Evolutionary conservation across 108 stramenopile species (phyloP).

Genomic region (Nitzschia putrida): DNA sequence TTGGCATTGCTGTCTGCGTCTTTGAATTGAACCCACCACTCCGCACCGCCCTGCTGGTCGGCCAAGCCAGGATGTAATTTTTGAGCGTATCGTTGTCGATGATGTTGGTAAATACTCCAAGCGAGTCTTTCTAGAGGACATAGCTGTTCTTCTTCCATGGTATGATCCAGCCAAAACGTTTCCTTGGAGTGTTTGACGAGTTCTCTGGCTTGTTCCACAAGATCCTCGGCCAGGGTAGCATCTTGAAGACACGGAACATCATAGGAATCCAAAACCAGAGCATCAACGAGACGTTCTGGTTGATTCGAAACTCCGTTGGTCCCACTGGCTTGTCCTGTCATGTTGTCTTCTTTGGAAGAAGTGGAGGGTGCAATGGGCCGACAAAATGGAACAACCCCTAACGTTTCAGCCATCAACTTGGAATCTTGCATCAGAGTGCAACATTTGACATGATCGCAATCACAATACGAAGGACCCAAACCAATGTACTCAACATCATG

Average conservation of each 20-base stretch:
- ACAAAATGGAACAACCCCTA: neutral
- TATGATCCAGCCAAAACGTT: constrained; percentile 69
- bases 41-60: constrained; percentile 50
- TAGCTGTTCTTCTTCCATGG: constrained; percentile 14
- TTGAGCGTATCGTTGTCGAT: constrained; percentile 43
- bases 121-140: constrained; percentile 70
- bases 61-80: neutral
- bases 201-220: constrained; percentile 53
- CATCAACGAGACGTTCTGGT: neutral
- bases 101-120: constrained; percentile 54
- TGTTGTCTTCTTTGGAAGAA: neutral
- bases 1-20: constrained; percentile 5
- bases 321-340: neutral
- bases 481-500: constrained; percentile 62
- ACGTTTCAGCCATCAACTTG: neutral
- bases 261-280: constrained; percentile 18
- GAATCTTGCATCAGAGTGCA: constrained; percentile 39
- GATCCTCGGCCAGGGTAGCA: constrained; percentile 19
- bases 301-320: neutral
- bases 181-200: constrained; percentile 60
- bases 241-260: constrained; percentile 24
- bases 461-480: constrained; percentile 72
- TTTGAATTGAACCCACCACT: constrained; percentile 90
- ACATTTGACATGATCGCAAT: constrained; percentile 46
- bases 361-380: neutral